A percentile compares a stretch with the other conserved stretches of the same genome.
Evolutionary conservation across 2,329 filamentous ascomycete genomes (phyloP).

Genomic region (Colletotrichum tamarilloi): DNA sequence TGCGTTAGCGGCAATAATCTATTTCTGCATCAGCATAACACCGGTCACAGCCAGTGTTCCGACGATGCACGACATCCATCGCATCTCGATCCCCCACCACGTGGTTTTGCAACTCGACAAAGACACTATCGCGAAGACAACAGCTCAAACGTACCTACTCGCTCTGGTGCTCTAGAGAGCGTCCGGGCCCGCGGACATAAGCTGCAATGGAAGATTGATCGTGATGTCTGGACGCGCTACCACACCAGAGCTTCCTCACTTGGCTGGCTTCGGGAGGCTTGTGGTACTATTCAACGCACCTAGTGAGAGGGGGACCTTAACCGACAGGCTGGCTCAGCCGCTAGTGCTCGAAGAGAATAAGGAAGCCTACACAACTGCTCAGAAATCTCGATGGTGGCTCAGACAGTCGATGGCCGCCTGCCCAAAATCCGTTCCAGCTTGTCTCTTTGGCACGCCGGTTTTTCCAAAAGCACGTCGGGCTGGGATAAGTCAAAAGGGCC

Average conservation of each 20-base stretch:
- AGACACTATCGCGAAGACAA: not conserved
- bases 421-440: not conserved
- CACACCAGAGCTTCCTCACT: not conserved
- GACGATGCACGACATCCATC: not conserved
- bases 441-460: not conserved
- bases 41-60: not conserved
- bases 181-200: not conserved
- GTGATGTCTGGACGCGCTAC: not conserved
- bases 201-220: not conserved
- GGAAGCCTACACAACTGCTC: not conserved
- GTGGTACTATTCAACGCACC: not conserved
- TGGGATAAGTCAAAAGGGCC: not conserved
- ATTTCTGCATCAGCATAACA: not conserved
- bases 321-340: conserved; percentile 20
- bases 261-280: not conserved
- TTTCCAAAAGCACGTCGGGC: conserved; percentile 1
- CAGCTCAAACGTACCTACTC: not conserved
- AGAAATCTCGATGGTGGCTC: conserved; percentile 16
- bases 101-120: not conserved
- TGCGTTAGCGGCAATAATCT: not conserved
- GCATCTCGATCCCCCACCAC: not conserved
- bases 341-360: conserved; percentile 3
- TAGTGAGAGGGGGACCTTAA: conserved; percentile 11
- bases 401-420: conserved; percentile 16
- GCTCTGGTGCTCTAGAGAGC: not conserved